These are phyloP conservation scores for Phaeodactylum tricornutum DNA, from an alignment of 108 stramenopile species.

Conservation along the genomic window DNA sequence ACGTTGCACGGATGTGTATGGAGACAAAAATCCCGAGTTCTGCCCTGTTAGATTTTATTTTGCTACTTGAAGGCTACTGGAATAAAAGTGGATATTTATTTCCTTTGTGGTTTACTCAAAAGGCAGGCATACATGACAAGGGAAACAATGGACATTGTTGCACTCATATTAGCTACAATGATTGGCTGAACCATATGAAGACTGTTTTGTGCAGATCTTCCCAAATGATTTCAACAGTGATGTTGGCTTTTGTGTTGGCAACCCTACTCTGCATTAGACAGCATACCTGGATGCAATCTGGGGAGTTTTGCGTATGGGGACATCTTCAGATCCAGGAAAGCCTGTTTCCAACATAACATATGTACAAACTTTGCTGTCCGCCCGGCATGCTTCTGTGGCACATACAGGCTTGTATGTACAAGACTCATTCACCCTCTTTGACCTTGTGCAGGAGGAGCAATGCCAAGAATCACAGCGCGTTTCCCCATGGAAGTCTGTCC, in stretches of 20 bases:
- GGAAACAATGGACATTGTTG: neutral
- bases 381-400: neutral
- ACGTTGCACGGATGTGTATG: too few relatives aligned
- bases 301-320: neutral
- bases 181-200: neutral
- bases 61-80: constrained; percentile 1
- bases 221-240: neutral
- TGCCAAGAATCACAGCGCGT: neutral
- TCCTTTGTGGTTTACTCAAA: neutral
- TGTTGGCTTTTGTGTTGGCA: neutral
- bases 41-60: constrained; percentile 2
- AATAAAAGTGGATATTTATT: neutral
- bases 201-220: neutral
- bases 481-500: neutral
- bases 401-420: neutral
- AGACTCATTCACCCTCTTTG: neutral
- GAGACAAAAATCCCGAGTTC: constrained; percentile 6
- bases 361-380: neutral
- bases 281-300: neutral
- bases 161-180: neutral
- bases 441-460: neutral
- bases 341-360: neutral
- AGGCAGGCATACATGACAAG: too few relatives aligned
- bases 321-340: too few relatives aligned
- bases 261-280: neutral